Evolutionary conservation across 2,329 filamentous ascomycete genomes (phyloP).

Genomic region (Botrytis cinerea): DNA sequence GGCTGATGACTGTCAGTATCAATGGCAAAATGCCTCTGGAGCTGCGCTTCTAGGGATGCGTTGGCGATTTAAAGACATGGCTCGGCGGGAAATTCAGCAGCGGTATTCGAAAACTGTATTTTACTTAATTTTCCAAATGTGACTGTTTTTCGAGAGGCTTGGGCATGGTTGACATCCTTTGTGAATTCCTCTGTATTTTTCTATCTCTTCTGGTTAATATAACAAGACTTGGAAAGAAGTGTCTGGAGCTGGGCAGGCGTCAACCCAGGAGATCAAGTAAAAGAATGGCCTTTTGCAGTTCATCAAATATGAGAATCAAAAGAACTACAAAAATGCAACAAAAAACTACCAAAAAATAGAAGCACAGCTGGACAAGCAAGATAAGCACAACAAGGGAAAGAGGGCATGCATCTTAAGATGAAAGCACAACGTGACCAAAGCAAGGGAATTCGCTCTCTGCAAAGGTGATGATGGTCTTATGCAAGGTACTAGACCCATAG

Average conservation of each 20-base stretch:
- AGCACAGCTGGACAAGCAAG: not conserved
- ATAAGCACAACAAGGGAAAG: not conserved
- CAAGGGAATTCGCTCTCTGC: not conserved
- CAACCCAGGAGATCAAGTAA: not conserved
- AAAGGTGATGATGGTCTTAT: not conserved
- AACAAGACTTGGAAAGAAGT: not conserved
- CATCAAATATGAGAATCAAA: not conserved
- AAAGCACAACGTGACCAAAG: not conserved
- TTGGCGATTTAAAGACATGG: slow-evolving; percentile 18
- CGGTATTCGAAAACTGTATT: slow-evolving; percentile 2
- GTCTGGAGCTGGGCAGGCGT: not conserved
- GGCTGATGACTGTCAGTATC: not conserved
- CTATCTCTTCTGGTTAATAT: not conserved
- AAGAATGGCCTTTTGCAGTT: not conserved
- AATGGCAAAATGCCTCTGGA: not conserved
- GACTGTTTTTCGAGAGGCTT: not conserved
- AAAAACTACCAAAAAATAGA: not conserved
- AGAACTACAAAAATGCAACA: not conserved
- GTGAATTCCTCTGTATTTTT: not conserved
- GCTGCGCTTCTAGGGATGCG: not conserved
- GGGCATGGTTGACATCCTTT: not conserved
- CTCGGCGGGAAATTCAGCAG: slow-evolving; percentile 25
- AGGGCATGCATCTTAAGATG: not conserved
- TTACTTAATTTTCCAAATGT: slow-evolving; percentile 19
- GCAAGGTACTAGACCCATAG: not conserved